Conservation (phyloP, 2,329 filamentous ascomycete genomes). For the Parasarocladium wereldwijsianum region DNA sequence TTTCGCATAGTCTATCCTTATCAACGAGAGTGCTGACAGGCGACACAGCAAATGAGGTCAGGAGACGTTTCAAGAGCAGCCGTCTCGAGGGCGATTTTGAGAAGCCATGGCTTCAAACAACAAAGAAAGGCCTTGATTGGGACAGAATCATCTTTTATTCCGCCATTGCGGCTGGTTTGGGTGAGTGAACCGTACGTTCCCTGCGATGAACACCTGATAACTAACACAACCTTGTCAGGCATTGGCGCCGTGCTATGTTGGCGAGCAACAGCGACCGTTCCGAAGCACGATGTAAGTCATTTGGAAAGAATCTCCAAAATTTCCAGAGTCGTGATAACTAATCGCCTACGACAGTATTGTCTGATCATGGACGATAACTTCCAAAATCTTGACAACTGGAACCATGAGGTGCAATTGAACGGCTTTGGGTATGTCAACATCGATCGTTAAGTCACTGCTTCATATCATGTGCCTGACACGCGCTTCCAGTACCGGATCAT, state of each 20-base stretch:
- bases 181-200: slow-evolving; percentile 7
- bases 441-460: slow-evolving; percentile 15
- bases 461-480: background rate
- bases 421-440: slow-evolving; percentile 12
- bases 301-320: background rate
- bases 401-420: slow-evolving; percentile 28
- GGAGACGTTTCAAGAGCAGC: slow-evolving; percentile 16
- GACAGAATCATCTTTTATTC: slow-evolving; percentile 14
- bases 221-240: background rate
- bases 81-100: slow-evolving; percentile 19
- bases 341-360: slow-evolving; percentile 25
- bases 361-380: slow-evolving; percentile 36
- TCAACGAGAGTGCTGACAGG: too few relatives aligned
- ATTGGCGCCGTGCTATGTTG: slow-evolving; percentile 2
- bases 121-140: slow-evolving; percentile 12
- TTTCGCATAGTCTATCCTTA: too few relatives aligned
- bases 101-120: slow-evolving; percentile 21
- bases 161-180: slow-evolving; percentile 10
- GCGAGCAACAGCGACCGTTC: slow-evolving; percentile 7
- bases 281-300: slow-evolving; percentile 23
- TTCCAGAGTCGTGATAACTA: background rate
- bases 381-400: slow-evolving; percentile 29
- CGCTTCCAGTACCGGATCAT: slow-evolving; percentile 18
- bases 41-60: too few relatives aligned
- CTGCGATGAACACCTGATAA: background rate